Evolutionary conservation across 1,284 basidiomycete genomes (phyloP).

Genomic region (Coniferiporia weirii): DNA sequence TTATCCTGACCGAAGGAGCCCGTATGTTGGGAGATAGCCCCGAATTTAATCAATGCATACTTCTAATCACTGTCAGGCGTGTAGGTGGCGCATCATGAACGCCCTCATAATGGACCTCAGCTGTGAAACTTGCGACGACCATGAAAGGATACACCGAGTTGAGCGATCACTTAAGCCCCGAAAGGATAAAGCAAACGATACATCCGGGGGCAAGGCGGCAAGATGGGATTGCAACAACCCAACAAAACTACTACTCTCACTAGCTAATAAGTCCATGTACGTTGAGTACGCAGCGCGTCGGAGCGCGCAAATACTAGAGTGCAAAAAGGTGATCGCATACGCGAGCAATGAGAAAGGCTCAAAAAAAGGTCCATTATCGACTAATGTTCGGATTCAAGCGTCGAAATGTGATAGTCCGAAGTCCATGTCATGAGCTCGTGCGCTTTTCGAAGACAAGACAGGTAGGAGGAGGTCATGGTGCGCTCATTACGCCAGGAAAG

Average conservation of each 20-base stretch:
- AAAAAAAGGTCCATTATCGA: slow-evolving; percentile 1
- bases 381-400: neutral
- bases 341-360: neutral
- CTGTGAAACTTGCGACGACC: too few species aligned
- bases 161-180: too few species aligned
- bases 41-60: too few species aligned
- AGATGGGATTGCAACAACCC: neutral
- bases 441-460: neutral
- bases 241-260: neutral
- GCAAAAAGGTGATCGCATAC: neutral
- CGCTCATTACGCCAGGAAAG: neutral
- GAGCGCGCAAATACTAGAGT: neutral
- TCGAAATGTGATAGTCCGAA: neutral
- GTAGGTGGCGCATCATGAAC: too few species aligned
- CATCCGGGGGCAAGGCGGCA: too few species aligned
- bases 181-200: too few species aligned
- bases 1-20: too few species aligned
- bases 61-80: too few species aligned
- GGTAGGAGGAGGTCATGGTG: neutral
- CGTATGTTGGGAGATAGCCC: too few species aligned
- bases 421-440: neutral
- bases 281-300: neutral
- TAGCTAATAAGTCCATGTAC: neutral
- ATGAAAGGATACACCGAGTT: too few species aligned
- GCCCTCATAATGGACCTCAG: too few species aligned